Evolutionary conservation across 2,329 filamentous ascomycete genomes (phyloP), one percentile per base, ranked within the genome.

Genomic region (Chalara sp.): DNA sequence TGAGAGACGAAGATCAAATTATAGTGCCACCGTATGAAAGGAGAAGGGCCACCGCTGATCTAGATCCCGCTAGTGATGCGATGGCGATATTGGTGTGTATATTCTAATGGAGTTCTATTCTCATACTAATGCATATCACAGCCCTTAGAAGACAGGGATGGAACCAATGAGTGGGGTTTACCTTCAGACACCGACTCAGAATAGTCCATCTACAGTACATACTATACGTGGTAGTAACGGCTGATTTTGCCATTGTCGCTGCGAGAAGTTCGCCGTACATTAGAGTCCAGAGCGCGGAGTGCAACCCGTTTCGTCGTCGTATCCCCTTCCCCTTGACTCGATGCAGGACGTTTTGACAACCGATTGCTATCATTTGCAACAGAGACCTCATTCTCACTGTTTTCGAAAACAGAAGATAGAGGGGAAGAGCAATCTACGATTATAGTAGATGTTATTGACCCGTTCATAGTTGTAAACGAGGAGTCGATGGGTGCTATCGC

Each of bases 81-180:
- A 44, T 45, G 31, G 40, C 31, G 31, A 49, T 49, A 45, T 44
- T 45, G 21, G 40, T 45, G 44, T 35, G 41, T 44, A 49, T 49
- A 45, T 49, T 49, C 40, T 49, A 49, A 49, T 45, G 30, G 30
- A 44, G 48, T 45, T 44, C 13, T 49, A 49, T 30, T 49, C 40
- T 49, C 5, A 6, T 49, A 21, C 40, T 49, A 49, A 49, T 49
- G 33, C 2, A 49, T 49, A 49, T 45, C 11, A 49, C 40, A 49
- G 41, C 41, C 32, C 41, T 45, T 45, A 13, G 40, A 49, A 49
- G 48, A 49, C 40, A 35, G 30, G 35, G 40, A 49, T 49, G 21
- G 4, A 49, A 45, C 40, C 40, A 3, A 49, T 49, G 30, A 39
- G 44, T 45, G 32, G 32, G 40, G 41, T 49, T 49, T 49, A 32